Conservation (phyloP, 805 yeast species). For the Candida bentonensis region DNA sequence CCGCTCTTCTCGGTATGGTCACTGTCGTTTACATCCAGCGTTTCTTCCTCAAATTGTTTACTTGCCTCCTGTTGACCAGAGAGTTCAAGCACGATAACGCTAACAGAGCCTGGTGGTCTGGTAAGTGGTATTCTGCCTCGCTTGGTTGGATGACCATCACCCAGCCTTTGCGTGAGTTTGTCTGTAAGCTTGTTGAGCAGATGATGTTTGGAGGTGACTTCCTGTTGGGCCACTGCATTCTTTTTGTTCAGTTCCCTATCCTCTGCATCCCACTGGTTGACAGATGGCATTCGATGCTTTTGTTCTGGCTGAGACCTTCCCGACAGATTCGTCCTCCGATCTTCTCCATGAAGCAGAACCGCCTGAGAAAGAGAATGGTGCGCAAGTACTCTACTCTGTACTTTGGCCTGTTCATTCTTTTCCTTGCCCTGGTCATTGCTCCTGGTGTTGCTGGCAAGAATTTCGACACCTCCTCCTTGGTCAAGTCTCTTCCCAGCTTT, state of each 20-base stretch:
- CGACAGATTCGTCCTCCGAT: conserved; percentile 97
- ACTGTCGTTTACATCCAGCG: conserved; percentile 82
- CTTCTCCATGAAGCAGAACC: conserved; percentile 89
- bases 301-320: conserved; percentile 97
- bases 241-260: conserved; percentile 82
- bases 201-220: conserved; percentile 97
- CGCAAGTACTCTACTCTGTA: conserved; percentile 79
- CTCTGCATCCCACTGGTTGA: conserved; percentile 77
- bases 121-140: conserved; percentile 96
- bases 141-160: conserved; percentile 89
- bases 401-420: conserved; percentile 53
- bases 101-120: conserved; percentile 99
- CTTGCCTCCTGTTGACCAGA: conserved; percentile 68
- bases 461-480: conserved; percentile 22
- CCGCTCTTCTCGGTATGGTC: conserved; percentile 74
- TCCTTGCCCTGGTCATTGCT: conserved; percentile 67
- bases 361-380: conserved; percentile 94
- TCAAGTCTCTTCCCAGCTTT: conserved; percentile 19
- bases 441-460: conserved; percentile 75
- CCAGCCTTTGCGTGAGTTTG: conserved; percentile 90
- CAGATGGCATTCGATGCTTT: conserved; percentile 95
- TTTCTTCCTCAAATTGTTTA: conserved; percentile 70
- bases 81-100: conserved; percentile 93
- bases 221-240: conserved; percentile 74
- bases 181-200: conserved; percentile 85